These are phyloP conservation scores for Rhododendron ferrugineum DNA, from an alignment of 148 eudicot species.

Conservation along the genomic window DNA sequence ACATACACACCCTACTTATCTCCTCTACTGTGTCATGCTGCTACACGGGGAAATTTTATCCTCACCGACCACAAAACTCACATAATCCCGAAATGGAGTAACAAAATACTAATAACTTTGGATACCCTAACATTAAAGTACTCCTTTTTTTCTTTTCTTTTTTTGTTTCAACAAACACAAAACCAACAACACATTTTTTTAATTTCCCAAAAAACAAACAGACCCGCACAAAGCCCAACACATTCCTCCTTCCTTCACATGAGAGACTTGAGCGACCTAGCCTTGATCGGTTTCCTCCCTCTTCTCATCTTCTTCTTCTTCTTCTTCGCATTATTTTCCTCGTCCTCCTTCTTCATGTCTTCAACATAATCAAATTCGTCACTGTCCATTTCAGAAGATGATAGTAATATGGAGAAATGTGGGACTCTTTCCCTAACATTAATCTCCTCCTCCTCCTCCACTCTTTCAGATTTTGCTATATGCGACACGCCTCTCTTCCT, in stretches of 20 bases:
- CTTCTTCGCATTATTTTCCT: neutral
- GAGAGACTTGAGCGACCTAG: slow-evolving; percentile 50
- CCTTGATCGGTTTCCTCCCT: slow-evolving; percentile 47
- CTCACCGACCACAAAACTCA: neutral
- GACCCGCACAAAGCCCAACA: neutral
- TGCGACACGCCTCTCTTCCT: slow-evolving; percentile 13
- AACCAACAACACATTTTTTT: neutral
- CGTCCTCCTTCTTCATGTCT: slow-evolving; percentile 17
- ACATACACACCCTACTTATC: neutral
- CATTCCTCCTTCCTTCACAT: slow-evolving; percentile 19
- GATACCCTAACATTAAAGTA: neutral
- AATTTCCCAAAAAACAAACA: neutral
- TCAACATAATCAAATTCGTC: slow-evolving; percentile 19
- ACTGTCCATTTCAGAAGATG: neutral
- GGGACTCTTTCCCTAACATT: neutral
- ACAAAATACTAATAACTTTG: neutral
- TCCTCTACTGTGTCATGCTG: neutral
- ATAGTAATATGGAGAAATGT: neutral
- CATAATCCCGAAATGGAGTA: neutral
- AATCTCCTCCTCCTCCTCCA: neutral
- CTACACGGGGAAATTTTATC: neutral
- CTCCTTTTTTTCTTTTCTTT: neutral
- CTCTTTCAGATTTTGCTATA: neutral
- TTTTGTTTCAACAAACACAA: neutral
- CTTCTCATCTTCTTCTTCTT: slow-evolving; percentile 25